Conservation (phyloP, 306 rosid genomes). For the Vicia villosa region DNA sequence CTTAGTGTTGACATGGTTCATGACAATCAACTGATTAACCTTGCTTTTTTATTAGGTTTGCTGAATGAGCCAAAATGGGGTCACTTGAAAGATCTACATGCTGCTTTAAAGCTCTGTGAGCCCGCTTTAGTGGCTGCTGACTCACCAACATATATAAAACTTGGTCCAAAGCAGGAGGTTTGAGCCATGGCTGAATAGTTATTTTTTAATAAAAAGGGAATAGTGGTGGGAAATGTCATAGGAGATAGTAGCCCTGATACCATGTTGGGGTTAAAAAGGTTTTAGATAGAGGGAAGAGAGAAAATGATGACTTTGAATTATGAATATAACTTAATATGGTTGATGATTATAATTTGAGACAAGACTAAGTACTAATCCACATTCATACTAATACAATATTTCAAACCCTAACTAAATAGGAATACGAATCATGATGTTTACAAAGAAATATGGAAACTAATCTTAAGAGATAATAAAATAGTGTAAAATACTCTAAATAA, state of each 20-base stretch:
- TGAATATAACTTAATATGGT: neutral
- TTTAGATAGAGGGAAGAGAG: too few species aligned
- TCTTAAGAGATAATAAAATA: neutral
- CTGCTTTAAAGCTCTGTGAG: slow-evolving; percentile 93
- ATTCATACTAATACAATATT: slow-evolving; percentile 5
- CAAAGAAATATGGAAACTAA: neutral
- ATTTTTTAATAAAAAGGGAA: neutral
- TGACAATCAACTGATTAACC: slow-evolving; percentile 15
- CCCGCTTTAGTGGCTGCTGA: slow-evolving; percentile 84
- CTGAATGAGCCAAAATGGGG: slow-evolving; percentile 96
- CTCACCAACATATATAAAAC: slow-evolving; percentile 69
- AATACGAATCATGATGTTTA: neutral
- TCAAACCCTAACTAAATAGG: slow-evolving; percentile 1
- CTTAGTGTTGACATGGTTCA: slow-evolving; percentile 32
- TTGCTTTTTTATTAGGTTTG: slow-evolving; percentile 58
- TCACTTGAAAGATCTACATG: slow-evolving; percentile 91
- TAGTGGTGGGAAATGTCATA: neutral
- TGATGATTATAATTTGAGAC: neutral
- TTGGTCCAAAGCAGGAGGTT: slow-evolving; percentile 98
- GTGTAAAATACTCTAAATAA: neutral
- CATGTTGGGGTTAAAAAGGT: too few species aligned
- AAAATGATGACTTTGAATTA: slow-evolving; percentile 3
- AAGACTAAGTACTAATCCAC: neutral
- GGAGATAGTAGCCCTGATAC: too few species aligned
- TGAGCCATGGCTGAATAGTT: slow-evolving; percentile 37